A percentile compares a stretch with the other conserved stretches of the same genome.
These are phyloP conservation scores for Aspergillus calidoustus DNA, from an alignment of 2,329 filamentous ascomycete species.

Conservation along the genomic window DNA sequence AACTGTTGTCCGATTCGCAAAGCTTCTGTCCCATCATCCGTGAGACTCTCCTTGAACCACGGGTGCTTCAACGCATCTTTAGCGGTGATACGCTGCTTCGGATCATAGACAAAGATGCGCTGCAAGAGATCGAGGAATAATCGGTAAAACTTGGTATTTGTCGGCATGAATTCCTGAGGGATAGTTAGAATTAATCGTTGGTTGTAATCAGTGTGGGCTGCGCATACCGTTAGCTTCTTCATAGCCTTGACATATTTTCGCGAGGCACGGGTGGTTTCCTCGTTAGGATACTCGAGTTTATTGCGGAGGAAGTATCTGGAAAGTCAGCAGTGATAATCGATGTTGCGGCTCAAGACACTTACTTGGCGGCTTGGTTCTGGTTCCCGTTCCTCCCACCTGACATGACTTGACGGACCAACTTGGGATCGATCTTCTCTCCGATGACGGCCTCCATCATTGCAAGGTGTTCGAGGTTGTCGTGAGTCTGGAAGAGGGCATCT, in stretches of 20 bases:
- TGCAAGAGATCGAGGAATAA: conserved; percentile 66
- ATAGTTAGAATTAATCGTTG: conserved; percentile 20
- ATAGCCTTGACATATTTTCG: conserved; percentile 71
- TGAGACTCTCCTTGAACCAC: conserved; percentile 67
- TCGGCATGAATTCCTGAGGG: conserved; percentile 65
- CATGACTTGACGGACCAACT: conserved; percentile 59
- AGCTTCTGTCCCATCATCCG: conserved; percentile 70
- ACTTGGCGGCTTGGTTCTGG: conserved; percentile 61
- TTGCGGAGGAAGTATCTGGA: conserved; percentile 59
- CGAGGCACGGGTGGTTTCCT: conserved; percentile 65
- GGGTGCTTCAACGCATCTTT: conserved; percentile 68
- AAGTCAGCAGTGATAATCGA: conserved; percentile 35
- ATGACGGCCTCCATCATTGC: conserved; percentile 72
- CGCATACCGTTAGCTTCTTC: conserved; percentile 63
- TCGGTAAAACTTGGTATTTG: conserved; percentile 63
- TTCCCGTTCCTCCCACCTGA: conserved; percentile 52
- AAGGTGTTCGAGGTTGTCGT: conserved; percentile 70
- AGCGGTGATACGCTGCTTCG: conserved; percentile 66
- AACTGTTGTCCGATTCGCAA: conserved; percentile 59
- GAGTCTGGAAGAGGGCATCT: conserved; percentile 70
- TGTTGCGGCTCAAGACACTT: conserved; percentile 38
- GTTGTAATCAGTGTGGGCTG: not conserved
- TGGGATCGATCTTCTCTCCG: conserved; percentile 59
- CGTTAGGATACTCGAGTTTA: conserved; percentile 66
- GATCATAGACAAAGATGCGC: conserved; percentile 70